phyloP scores from a whole-genome alignment of 176 grass and related monocot species.

The Ensete glaucum region DNA sequence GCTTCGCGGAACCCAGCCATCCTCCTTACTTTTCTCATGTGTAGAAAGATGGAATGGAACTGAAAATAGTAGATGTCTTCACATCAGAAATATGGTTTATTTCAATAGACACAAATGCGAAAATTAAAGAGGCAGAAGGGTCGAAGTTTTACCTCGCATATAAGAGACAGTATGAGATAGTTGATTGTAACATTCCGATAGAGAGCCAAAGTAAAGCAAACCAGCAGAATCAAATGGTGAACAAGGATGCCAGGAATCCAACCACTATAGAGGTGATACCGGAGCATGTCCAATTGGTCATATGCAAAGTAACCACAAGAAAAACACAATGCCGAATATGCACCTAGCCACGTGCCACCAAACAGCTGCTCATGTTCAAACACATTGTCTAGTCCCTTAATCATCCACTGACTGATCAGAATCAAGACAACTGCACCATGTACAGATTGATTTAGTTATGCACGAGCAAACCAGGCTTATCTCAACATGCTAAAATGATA shows the following conservation, averaged over 20 bases:
- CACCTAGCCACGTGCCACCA: constrained; percentile 55
- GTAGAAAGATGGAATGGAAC: constrained; percentile 89
- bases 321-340: constrained; percentile 74
- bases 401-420: constrained; percentile 51
- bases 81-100: background rate
- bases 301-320: constrained; percentile 98
- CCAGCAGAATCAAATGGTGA: constrained; percentile 89
- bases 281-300: constrained; percentile 94
- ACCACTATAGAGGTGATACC: constrained; percentile 61
- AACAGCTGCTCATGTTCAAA: constrained; percentile 79
- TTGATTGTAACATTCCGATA: constrained; percentile 89
- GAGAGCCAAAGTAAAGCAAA: constrained; percentile 87
- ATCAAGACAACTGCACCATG: constrained; percentile 65
- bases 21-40: constrained; percentile 68
- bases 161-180: constrained; percentile 77
- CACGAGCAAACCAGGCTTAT: background rate
- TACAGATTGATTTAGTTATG: constrained; percentile 12
- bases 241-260: constrained; percentile 73
- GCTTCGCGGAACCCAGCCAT: constrained; percentile 69
- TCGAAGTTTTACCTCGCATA: constrained; percentile 57
- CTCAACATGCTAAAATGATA: background rate
- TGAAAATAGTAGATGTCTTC: constrained; percentile 26
- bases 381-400: constrained; percentile 41
- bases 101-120: background rate
- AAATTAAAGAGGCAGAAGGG: background rate